Evolutionary conservation across 768 basidiomycete species (phyloP).

Genomic region (Agrocybe chaxingu): DNA sequence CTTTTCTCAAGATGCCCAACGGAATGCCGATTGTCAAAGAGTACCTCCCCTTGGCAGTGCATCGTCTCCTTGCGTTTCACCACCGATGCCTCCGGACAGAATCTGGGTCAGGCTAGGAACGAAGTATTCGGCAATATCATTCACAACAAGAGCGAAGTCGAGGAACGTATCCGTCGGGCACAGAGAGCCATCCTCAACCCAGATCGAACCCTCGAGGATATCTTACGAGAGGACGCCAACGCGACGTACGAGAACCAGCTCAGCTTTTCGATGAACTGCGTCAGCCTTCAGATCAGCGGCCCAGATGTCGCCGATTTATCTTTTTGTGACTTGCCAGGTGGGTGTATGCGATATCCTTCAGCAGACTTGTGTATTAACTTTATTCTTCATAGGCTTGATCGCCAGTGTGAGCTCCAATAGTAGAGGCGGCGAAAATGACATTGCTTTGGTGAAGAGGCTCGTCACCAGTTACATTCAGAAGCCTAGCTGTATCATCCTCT

Average conservation of each 20-base stretch:
- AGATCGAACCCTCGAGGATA: constrained; percentile 23
- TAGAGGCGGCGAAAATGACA: constrained; percentile 48
- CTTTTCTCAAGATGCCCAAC: constrained; percentile 47
- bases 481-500: constrained; percentile 58
- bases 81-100: constrained; percentile 35
- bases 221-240: constrained; percentile 34
- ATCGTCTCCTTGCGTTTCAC: constrained; percentile 44
- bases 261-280: constrained; percentile 54
- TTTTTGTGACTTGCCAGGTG: constrained; percentile 63
- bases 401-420: constrained; percentile 31
- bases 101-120: constrained; percentile 35
- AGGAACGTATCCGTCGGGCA: constrained; percentile 65
- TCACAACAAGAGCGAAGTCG: constrained; percentile 48
- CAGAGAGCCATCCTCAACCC: constrained; percentile 69
- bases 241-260: constrained; percentile 12
- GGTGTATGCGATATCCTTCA: not conserved
- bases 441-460: constrained; percentile 56
- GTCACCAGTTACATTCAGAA: constrained; percentile 57
- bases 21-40: constrained; percentile 49
- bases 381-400: constrained; percentile 43
- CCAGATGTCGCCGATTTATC: constrained; percentile 59
- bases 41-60: constrained; percentile 45
- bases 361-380: not conserved
- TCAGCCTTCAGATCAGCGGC: constrained; percentile 58
- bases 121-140: constrained; percentile 48